A percentile compares a stretch with the other conserved stretches of the same genome.
Conservation (phyloP, 805 yeast genomes). For the Isabelozyma rhagii region DNA sequence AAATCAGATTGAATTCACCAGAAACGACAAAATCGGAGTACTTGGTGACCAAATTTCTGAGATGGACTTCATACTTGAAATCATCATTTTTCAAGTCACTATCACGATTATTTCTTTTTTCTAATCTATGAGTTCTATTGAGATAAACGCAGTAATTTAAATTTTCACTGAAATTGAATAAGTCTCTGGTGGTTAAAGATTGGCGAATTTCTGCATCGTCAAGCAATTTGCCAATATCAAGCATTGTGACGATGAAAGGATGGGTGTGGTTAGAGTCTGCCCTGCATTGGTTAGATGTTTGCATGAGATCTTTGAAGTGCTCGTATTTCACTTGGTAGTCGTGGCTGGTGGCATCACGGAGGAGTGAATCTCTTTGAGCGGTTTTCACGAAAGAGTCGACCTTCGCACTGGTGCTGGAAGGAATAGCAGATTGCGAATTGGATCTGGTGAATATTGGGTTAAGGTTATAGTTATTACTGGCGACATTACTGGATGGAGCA, state of each 20-base stretch:
- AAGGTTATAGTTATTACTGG: slow-evolving; percentile 6
- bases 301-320: slow-evolving; percentile 28
- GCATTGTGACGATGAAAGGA: slow-evolving; percentile 14
- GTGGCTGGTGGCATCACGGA: slow-evolving; percentile 11
- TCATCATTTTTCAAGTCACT: slow-evolving; percentile 28
- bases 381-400: slow-evolving; percentile 16
- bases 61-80: slow-evolving; percentile 24
- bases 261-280: slow-evolving; percentile 9
- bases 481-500: not conserved
- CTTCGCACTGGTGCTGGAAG: slow-evolving; percentile 5
- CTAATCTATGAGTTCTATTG: slow-evolving; percentile 30
- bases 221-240: slow-evolving; percentile 13
- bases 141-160: slow-evolving; percentile 23
- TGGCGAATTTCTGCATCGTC: slow-evolving; percentile 18
- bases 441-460: slow-evolving; percentile 12
- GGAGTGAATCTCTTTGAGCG: slow-evolving; percentile 19
- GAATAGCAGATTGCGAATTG: slow-evolving; percentile 12
- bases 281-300: slow-evolving; percentile 16
- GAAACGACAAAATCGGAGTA: slow-evolving; percentile 25
- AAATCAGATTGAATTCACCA: slow-evolving; percentile 25
- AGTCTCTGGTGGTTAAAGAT: slow-evolving; percentile 16
- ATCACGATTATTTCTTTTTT: slow-evolving; percentile 34
- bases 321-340: slow-evolving; percentile 15
- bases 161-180: slow-evolving; percentile 16
- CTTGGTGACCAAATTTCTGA: slow-evolving; percentile 30